Percentiles rank a stretch among this genome's conserved stretches.
phyloP scores from a whole-genome alignment of 495 filamentous ascomycete genomes.

The Hyaloscypha variabilis region DNA sequence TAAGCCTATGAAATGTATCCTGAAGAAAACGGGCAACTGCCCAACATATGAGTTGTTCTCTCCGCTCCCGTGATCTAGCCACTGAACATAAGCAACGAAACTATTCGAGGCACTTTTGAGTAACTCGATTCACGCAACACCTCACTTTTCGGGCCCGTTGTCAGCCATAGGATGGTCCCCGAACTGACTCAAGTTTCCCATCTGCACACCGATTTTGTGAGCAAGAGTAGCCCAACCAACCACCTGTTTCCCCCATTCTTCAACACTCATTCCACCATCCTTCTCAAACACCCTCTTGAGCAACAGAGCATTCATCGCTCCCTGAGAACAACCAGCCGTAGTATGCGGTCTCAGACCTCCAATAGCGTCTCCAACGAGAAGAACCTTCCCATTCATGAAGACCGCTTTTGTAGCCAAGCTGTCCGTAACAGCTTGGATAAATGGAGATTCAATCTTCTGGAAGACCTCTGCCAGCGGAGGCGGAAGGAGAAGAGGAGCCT shows the following conservation, averaged over 20 bases:
- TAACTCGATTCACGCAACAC: too few relatives aligned
- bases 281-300: slow-evolving; percentile 44
- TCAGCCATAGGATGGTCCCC: background rate
- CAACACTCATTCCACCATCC: background rate
- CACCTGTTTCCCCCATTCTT: background rate
- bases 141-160: too few relatives aligned
- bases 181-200: background rate
- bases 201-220: background rate
- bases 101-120: too few relatives aligned
- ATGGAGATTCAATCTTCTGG: slow-evolving; percentile 47
- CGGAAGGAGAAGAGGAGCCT: slow-evolving; percentile 46
- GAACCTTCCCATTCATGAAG: slow-evolving; percentile 50
- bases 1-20: too few relatives aligned
- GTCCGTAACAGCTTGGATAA: slow-evolving; percentile 59
- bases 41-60: too few relatives aligned
- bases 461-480: slow-evolving; percentile 58
- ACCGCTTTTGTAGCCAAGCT: slow-evolving; percentile 45
- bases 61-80: too few relatives aligned
- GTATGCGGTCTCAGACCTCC: slow-evolving; percentile 60
- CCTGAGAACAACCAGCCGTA: slow-evolving; percentile 52
- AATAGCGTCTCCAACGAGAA: slow-evolving; percentile 59
- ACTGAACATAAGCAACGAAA: too few relatives aligned
- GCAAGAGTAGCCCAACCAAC: background rate
- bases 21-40: too few relatives aligned
- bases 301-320: slow-evolving; percentile 48